Base-by-base conservation (phyloP, 2,329 filamentous ascomycete species). In the Colletotrichum lini region DNA sequence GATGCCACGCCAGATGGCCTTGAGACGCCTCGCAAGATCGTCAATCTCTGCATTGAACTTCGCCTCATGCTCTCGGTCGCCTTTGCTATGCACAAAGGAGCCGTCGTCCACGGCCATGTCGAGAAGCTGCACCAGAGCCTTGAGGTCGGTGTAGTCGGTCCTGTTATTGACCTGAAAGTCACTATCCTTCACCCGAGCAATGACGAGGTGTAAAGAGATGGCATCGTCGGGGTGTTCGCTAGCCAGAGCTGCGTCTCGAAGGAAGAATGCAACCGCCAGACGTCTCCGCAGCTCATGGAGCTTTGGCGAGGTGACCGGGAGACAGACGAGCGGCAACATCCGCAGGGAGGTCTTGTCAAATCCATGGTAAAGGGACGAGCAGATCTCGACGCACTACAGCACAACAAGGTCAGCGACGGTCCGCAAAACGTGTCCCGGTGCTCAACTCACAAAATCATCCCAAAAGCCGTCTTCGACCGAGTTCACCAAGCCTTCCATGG, bases 71-170 rank as follows among this genome's bases (percentile, higher is more conserved):
- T 77, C 49, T 47, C 64, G 58, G 58, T 73, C 74, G 58, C 82
- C 79, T 26, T 77, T 77, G 4, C 80, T 77, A 4, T 70, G 53
- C 75, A 59, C 56, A 79, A 79, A 8, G 16, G 77, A 78, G 53
- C 82, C 93, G 69, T 92, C 89, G 71, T 94, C 93, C 62, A 98
- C 85, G 18, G 90, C 92, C 49, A 94, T 88, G 77, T 96, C 92
- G 6, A 98, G 87, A 23, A 97, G 87, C 3, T 87, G 82, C 4
- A 93, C 84, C 18, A 90, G 85, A 2, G 93, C 90, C 44, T 87
- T 85, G 1, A 98, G 87, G 65, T 91, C 86, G 18, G 85, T 83
- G 80, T 93, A 98, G 80, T 98, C 84, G 0, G 91, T 93, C 40
- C 84, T 75, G 18, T 83, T 82, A 4, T 80, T 84, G 74, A 92